Evolutionary conservation across 2,329 filamentous ascomycete genomes (phyloP).

Genomic region (Aspergillus luchuensis): DNA sequence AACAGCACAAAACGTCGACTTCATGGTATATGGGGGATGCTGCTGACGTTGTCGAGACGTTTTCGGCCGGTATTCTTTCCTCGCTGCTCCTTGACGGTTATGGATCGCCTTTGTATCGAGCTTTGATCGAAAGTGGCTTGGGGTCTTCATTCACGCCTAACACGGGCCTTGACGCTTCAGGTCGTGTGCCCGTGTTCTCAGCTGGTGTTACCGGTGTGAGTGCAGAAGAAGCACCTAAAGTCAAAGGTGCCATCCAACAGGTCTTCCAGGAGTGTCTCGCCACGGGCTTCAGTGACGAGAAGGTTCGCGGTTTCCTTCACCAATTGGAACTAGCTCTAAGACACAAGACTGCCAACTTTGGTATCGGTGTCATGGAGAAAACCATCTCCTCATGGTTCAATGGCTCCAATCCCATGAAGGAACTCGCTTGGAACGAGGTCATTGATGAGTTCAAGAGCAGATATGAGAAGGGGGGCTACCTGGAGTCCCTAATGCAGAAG

Average conservation of each 20-base stretch:
- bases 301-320: conserved; percentile 91
- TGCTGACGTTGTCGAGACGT: conserved; percentile 80
- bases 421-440: conserved; percentile 87
- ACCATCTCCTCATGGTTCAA: conserved; percentile 95
- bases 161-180: conserved; percentile 82
- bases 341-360: conserved; percentile 95
- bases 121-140: conserved; percentile 83
- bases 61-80: conserved; percentile 79
- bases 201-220: conserved; percentile 89
- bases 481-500: conserved; percentile 83
- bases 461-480: conserved; percentile 74
- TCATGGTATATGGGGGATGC: conserved; percentile 90
- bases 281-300: conserved; percentile 82
- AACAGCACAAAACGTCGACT: conserved; percentile 90
- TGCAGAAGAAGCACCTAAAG: conserved; percentile 72
- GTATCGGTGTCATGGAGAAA: conserved; percentile 84
- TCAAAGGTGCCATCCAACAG: conserved; percentile 72
- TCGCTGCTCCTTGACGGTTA: conserved; percentile 90
- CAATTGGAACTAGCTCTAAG: conserved; percentile 91
- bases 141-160: conserved; percentile 95
- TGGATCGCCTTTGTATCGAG: conserved; percentile 87
- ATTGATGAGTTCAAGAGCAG: conserved; percentile 78
- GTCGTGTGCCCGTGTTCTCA: conserved; percentile 79
- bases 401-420: conserved; percentile 87
- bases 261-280: conserved; percentile 70